Base-by-base conservation (phyloP, 176 grass and related monocot species). In the Calamus simplicifolius region DNA sequence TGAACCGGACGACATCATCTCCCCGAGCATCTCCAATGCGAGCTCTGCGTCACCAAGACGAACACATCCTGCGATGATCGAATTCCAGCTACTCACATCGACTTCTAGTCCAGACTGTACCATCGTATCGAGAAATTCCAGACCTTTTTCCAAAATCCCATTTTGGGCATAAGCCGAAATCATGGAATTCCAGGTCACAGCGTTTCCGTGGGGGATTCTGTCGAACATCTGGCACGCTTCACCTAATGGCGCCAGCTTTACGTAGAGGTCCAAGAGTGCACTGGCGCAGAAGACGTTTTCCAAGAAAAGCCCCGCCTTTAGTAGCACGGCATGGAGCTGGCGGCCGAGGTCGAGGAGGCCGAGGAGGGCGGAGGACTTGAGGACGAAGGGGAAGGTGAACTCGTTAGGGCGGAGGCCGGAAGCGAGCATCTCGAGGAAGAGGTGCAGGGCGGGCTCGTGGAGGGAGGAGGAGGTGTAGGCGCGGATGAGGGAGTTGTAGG, bases 51-150 rank as follows among this genome's bases (percentile, higher is more conserved):
- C 52, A 17, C 68, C 59, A 19, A 49, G 28, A 56, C 77, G 68
- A 25, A 80, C 63, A 18, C 82, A 85, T n/a, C 82, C 72, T 1
- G 50, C 66, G 48, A 85, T 61, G 49, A 80, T 50, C 0, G 77
- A 66, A 62, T 85, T 85, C 77, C 82, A 85, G 60, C 69, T 85
- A 52, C 60, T 52, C 5, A 67, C 65, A 17, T 57, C 77, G 27
- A 75, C 62, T 19, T 56, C n/a, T 56, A 85, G 1, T 48, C 77
- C 58, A 5, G 61, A 62, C 6, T 71, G 67, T 13, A 26, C 62
- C 82, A 85, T 80, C 18, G 18, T 27, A 49, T 52, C 62, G 62
- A 85, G 69, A 43, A 85, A 70, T 52, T 64, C 48, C 29, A 85
- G 66, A 16, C 67, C 61, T 69, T 61, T 61, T 17, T 77, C 50